Evolutionary conservation across 2,329 filamentous ascomycete species (phyloP).

Genomic region (Aspergillus luchuensis): DNA sequence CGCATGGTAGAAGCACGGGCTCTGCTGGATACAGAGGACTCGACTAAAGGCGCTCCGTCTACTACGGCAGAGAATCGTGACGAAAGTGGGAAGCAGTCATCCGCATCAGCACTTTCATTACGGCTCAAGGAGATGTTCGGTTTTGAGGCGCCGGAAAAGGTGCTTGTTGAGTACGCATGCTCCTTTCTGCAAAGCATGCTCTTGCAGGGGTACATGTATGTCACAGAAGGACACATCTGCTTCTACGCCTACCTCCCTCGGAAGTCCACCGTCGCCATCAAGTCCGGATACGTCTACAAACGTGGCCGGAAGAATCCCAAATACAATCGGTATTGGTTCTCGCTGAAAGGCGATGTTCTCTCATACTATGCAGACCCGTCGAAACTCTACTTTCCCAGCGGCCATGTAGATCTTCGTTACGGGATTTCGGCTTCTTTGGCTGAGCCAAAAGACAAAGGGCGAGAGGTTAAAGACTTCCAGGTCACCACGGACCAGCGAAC

Average conservation of each 20-base stretch:
- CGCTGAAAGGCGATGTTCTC: slow-evolving; percentile 85
- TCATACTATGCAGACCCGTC: slow-evolving; percentile 84
- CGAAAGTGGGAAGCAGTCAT: slow-evolving; percentile 50
- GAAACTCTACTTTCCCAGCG: slow-evolving; percentile 86
- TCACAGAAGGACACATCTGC: slow-evolving; percentile 88
- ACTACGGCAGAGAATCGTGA: slow-evolving; percentile 46
- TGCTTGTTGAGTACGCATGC: slow-evolving; percentile 89
- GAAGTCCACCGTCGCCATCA: slow-evolving; percentile 76
- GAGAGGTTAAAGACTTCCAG: slow-evolving; percentile 74
- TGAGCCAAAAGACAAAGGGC: slow-evolving; percentile 67
- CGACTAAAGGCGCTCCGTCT: slow-evolving; percentile 23
- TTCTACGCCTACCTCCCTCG: slow-evolving; percentile 98
- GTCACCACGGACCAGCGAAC: slow-evolving; percentile 80
- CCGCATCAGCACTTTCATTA: slow-evolving; percentile 63
- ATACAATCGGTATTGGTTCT: slow-evolving; percentile 91
- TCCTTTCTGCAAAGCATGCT: slow-evolving; percentile 90
- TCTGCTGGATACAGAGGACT: slow-evolving; percentile 50
- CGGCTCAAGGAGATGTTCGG: slow-evolving; percentile 82
- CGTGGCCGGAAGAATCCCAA: slow-evolving; percentile 84
- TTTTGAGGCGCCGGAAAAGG: slow-evolving; percentile 78
- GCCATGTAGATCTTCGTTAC: slow-evolving; percentile 89
- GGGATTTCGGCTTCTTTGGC: slow-evolving; percentile 80
- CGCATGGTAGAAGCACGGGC: slow-evolving; percentile 74
- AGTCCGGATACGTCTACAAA: slow-evolving; percentile 87
- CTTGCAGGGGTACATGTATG: slow-evolving; percentile 93